Conservation (phyloP, 2,329 filamentous ascomycete species). For the Cordyceps farinosa region DNA sequence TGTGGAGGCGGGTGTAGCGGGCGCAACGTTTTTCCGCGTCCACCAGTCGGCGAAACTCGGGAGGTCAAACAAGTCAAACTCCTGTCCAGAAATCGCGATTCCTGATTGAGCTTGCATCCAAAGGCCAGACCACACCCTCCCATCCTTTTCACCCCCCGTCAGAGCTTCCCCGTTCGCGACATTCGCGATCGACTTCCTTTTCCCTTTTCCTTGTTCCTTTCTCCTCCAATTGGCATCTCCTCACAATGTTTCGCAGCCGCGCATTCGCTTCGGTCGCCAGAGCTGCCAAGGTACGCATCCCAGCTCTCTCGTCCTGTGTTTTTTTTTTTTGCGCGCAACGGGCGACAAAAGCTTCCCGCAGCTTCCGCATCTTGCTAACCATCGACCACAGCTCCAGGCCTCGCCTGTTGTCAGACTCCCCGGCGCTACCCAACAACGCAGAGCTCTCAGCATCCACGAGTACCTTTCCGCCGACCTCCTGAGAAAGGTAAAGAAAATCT, state of each 20-base stretch:
- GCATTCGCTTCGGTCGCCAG: conserved; percentile 76
- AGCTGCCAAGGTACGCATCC: conserved; percentile 66
- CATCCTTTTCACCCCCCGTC: conserved; percentile 4
- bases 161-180: conserved; percentile 11
- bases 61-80: conserved; percentile 12
- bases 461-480: conserved; percentile 94
- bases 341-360: conserved; percentile 18
- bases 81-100: conserved; percentile 18
- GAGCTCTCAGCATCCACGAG: conserved; percentile 95
- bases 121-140: conserved; percentile 6
- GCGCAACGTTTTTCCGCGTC: conserved; percentile 19
- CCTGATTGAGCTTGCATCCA: conserved; percentile 13
- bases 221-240: conserved; percentile 19
- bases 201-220: conserved; percentile 14
- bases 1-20: neutral
- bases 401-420: conserved; percentile 54
- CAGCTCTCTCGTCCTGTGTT: conserved; percentile 15
- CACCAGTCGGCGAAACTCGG: conserved; percentile 20
- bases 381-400: conserved; percentile 24
- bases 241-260: conserved; percentile 80
- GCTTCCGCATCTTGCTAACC: conserved; percentile 21
- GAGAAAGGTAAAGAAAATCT: conserved; percentile 53
- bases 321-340: conserved; percentile 18
- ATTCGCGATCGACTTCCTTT: conserved; percentile 19
- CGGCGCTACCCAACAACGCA: conserved; percentile 71